Conservation (phyloP, 345 rosid genomes). For the Acer negundo region DNA sequence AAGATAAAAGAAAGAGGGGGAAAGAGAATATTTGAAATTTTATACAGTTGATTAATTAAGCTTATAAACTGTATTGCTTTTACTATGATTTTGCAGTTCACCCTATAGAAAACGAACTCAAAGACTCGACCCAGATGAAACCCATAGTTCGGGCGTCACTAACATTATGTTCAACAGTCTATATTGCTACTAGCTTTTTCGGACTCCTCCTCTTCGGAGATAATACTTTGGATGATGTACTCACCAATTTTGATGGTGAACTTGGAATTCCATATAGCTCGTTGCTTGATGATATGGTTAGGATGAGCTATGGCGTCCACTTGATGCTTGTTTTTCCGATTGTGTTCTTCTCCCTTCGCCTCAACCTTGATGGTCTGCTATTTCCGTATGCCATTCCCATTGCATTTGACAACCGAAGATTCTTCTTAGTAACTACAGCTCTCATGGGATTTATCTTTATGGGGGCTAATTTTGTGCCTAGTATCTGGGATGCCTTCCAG, state of each 20-base stretch:
- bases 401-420: conserved; percentile 50
- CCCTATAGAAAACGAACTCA: conserved; percentile 67
- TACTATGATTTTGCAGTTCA: conserved; percentile 49
- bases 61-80: conserved; percentile 11
- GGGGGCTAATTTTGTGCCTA: conserved; percentile 65
- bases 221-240: conserved; percentile 58
- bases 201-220: conserved; percentile 72
- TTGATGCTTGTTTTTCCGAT: conserved; percentile 75
- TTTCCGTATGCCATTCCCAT: conserved; percentile 59
- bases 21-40: not conserved
- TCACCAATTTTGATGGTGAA: conserved; percentile 71
- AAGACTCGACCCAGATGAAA: conserved; percentile 59
- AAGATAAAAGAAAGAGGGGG: no score
- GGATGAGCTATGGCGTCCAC: conserved; percentile 68
- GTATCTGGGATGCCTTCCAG: conserved; percentile 77
- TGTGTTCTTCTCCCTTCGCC: conserved; percentile 69
- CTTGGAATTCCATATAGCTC: conserved; percentile 67
- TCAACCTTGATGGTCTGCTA: conserved; percentile 64
- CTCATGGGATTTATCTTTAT: conserved; percentile 56
- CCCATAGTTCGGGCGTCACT: conserved; percentile 57
- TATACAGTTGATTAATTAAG: not conserved
- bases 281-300: conserved; percentile 55
- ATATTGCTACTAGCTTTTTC: conserved; percentile 68
- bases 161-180: conserved; percentile 51
- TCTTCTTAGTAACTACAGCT: conserved; percentile 42